Percentiles rank a stretch among this genome's conserved stretches.
These are phyloP conservation scores for Coniophora puteana DNA, from an alignment of 1,284 basidiomycete genomes.

Conservation along the genomic window DNA sequence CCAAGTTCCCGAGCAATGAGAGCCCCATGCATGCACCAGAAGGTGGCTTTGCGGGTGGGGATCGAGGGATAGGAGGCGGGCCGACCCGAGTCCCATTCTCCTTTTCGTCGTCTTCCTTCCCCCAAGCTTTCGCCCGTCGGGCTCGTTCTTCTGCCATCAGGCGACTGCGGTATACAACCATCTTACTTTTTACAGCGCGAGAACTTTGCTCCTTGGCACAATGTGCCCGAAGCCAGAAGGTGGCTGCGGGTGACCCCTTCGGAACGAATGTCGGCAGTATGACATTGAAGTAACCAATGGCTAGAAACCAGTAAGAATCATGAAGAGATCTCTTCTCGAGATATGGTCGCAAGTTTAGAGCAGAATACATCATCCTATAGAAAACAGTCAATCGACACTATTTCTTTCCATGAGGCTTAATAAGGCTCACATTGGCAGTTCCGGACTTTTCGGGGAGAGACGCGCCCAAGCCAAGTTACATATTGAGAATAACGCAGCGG, in stretches of 20 bases:
- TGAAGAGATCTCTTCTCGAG: constrained; percentile 40
- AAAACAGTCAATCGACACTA: background rate
- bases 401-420: background rate
- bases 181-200: constrained; percentile 54
- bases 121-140: constrained; percentile 58
- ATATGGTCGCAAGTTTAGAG: constrained; percentile 69
- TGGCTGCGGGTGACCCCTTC: constrained; percentile 29
- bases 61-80: constrained; percentile 25
- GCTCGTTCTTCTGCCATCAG: constrained; percentile 66
- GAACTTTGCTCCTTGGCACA: constrained; percentile 64
- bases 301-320: constrained; percentile 73
- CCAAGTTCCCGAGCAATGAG: constrained; percentile 76
- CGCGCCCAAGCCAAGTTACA: constrained; percentile 72
- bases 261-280: constrained; percentile 69
- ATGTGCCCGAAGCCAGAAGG: constrained; percentile 75
- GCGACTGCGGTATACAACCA: constrained; percentile 54
- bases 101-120: constrained; percentile 67
- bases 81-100: constrained; percentile 39
- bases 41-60: constrained; percentile 30
- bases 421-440: constrained; percentile 50
- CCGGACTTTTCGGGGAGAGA: constrained; percentile 37
- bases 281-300: constrained; percentile 79
- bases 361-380: constrained; percentile 73
- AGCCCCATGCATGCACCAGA: constrained; percentile 67
- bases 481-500: constrained; percentile 70